Base-by-base conservation (phyloP, 345 rosid genomes). In the Eucalyptus guilfoylei region DNA sequence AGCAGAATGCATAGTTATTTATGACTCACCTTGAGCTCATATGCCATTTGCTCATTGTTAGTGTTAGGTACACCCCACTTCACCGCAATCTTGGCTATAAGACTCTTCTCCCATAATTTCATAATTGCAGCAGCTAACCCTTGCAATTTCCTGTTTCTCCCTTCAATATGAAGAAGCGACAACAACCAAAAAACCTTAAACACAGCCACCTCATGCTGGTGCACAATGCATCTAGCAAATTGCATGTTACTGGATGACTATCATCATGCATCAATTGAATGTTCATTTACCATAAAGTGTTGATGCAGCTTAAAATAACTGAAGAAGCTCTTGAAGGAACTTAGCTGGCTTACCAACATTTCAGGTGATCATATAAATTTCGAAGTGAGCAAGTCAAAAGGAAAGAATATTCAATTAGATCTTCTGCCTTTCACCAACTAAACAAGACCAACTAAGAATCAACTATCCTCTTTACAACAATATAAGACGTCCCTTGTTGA, bases 11-110 rank as follows among this genome's bases (percentile, higher is more conserved):
- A 88, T 19, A 45, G 50, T 80, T 45, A 80, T 30, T 88, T 15
- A 58, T 62, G 10, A 64, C 85, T 72, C 32, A 90, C 99, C 97
- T 96, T 97, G 87, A 97, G 93, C 91, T 95, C 96, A 88, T 94
- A 67, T 40, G 97, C 97, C 99, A 97, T 97, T 91, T 93, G 94
- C 91, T 95, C 96, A 94, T 95, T 96, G 94, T 92, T 91, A 28
- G 96, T 93, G 90, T 96, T 96, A 34, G 91, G 93, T 90, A 93
- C 90, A 86, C 98, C 99, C 99, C 98, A 95, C 92, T 97, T 97
- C 91, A 97, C 93, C 37, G 98, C 95, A 92, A 97, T 94, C 93
- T 97, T 97, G 85, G 95, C 97, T 64, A 97, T 93, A 86, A 91
- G 88, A 94, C 95, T 91, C 87, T 90, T 97, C 92, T 96, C 94